Evolutionary conservation across 2,329 filamentous ascomycete genomes (phyloP).

Genomic region (Colletotrichum orbiculare): DNA sequence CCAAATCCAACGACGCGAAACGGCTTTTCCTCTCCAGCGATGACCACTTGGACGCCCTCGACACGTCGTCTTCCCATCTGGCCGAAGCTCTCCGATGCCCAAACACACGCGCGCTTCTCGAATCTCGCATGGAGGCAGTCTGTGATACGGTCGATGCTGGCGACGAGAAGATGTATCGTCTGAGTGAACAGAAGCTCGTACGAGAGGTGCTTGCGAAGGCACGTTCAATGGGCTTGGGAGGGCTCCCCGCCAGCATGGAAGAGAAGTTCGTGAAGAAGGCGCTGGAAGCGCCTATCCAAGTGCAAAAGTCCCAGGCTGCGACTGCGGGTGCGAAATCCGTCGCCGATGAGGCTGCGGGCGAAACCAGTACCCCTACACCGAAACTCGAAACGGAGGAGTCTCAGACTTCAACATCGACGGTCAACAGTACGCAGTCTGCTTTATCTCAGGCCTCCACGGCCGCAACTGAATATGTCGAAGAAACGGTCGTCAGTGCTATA

Average conservation of each 20-base stretch:
- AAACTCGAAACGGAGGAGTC: constrained; percentile 51
- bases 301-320: constrained; percentile 68
- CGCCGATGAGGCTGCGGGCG: constrained; percentile 30
- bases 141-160: constrained; percentile 88
- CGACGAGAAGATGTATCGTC: constrained; percentile 85
- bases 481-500: constrained; percentile 54
- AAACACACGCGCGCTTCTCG: constrained; percentile 63
- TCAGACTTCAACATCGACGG: constrained; percentile 53
- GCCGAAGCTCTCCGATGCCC: constrained; percentile 63
- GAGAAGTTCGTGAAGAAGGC: constrained; percentile 82
- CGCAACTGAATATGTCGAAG: constrained; percentile 51
- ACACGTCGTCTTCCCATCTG: constrained; percentile 67
- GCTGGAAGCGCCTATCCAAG: constrained; percentile 80
- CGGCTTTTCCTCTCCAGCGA: constrained; percentile 76
- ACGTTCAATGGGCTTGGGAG: constrained; percentile 69
- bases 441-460: constrained; percentile 47
- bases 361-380: constrained; percentile 43
- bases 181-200: constrained; percentile 78
- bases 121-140: constrained; percentile 73
- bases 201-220: constrained; percentile 77
- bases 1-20: constrained; percentile 61
- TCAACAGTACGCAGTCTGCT: constrained; percentile 47
- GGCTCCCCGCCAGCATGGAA: constrained; percentile 84
- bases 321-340: constrained; percentile 13
- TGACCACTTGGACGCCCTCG: constrained; percentile 76